A percentile compares a stretch with the other conserved stretches of the same genome.
These are phyloP conservation scores for Begonia masoniana DNA, from an alignment of 306 rosid genomes.

Conservation along the genomic window DNA sequence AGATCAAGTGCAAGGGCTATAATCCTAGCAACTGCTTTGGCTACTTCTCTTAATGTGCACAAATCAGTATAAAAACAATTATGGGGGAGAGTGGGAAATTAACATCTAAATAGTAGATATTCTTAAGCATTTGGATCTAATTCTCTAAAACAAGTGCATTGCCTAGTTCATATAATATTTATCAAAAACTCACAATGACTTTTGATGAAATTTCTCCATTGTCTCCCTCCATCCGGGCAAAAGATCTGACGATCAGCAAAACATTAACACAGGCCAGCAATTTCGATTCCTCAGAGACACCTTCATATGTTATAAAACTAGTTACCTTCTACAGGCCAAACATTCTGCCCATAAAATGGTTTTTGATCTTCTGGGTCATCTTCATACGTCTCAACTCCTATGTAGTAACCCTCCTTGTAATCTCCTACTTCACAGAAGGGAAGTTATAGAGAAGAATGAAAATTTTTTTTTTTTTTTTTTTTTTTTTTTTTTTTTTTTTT, in stretches of 20 bases:
- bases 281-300: no score
- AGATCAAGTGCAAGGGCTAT: constrained; percentile 82
- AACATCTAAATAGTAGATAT: no score
- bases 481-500: no score
- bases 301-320: no score
- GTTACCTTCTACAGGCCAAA: constrained; percentile 83
- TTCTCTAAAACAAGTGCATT: no score
- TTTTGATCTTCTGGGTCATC: constrained; percentile 42
- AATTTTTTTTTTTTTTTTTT: no score
- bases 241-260: constrained; percentile 30
- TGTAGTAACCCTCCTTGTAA: constrained; percentile 86
- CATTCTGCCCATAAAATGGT: constrained; percentile 81
- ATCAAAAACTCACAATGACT: constrained; percentile 46
- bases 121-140: no score
- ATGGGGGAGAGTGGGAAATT: no score
- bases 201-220: constrained; percentile 71
- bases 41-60: constrained; percentile 46
- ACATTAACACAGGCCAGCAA: no score
- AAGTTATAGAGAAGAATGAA: background rate
- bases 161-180: no score
- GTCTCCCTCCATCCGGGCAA: constrained; percentile 76
- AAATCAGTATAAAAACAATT: no score
- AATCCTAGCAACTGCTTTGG: constrained; percentile 49
- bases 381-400: constrained; percentile 63
- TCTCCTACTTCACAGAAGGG: constrained; percentile 41